Evolutionary conservation across 345 rosid genomes (phyloP).

Genomic region (Iberis pinnata): DNA sequence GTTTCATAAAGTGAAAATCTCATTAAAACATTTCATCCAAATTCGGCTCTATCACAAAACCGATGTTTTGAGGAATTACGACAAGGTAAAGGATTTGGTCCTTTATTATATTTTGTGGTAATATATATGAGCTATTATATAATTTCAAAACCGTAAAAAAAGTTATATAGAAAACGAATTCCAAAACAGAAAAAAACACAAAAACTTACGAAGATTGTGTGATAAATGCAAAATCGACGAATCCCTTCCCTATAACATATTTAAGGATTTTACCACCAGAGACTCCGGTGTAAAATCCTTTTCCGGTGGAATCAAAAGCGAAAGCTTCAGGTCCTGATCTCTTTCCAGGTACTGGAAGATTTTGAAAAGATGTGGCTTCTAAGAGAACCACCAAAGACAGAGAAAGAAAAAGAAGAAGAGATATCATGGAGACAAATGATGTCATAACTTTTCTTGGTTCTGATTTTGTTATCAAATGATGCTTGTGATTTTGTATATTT

Average conservation of each 20-base stretch:
- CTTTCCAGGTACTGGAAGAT: conserved; percentile 18
- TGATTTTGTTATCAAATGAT: neutral
- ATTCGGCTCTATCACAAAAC: no score
- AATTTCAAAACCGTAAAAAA: no score
- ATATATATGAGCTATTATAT: no score
- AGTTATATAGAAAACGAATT: no score
- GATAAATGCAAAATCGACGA: conserved; percentile 21
- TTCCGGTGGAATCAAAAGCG: conserved; percentile 25
- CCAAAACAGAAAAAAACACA: neutral
- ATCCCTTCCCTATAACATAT: conserved; percentile 23
- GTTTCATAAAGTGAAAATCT: no score
- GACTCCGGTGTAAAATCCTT: conserved; percentile 38
- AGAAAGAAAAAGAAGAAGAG: conserved; percentile 21
- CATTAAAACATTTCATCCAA: no score
- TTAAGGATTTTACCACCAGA: conserved; percentile 37
- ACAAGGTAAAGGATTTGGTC: no score
- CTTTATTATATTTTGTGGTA: no score
- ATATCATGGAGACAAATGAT: conserved; percentile 3
- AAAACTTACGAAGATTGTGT: conserved; percentile 19
- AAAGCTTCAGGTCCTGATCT: conserved; percentile 32
- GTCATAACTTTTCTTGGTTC: conserved; percentile 13
- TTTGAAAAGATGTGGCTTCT: conserved; percentile 3
- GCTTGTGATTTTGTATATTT: conserved; percentile 1
- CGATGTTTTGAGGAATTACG: no score
- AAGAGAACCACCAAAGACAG: conserved; percentile 14